Conservation (phyloP, 768 basidiomycete genomes). For the Xanthoconium purpureum region DNA sequence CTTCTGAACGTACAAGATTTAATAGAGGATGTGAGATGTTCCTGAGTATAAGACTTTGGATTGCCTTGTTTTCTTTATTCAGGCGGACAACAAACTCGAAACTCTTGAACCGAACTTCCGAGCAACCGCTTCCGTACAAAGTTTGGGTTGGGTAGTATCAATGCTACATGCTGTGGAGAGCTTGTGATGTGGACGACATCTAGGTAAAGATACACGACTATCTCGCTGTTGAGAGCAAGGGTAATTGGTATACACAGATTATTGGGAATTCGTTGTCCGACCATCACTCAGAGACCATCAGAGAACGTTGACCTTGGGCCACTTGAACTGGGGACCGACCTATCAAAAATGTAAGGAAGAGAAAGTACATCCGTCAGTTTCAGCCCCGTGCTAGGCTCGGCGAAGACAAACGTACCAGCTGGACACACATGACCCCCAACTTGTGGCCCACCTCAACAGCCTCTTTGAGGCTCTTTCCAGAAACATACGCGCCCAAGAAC, state of each 20-base stretch:
- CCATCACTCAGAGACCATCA: conserved; percentile 15
- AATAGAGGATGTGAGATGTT: no score
- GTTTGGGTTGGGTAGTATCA: not conserved
- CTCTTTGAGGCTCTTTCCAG: conserved; percentile 75
- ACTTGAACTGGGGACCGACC: conserved; percentile 57
- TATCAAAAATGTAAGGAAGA: conserved; percentile 12
- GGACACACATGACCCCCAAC: conserved; percentile 81
- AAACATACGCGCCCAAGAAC: conserved; percentile 81
- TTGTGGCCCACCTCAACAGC: conserved; percentile 83
- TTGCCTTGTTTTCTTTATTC: no score
- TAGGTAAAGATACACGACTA: conserved; percentile 23
- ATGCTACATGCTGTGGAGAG: conserved; percentile 39
- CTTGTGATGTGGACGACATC: conserved; percentile 22
- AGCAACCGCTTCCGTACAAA: not conserved
- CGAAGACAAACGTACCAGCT: conserved; percentile 49
- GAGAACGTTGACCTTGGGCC: conserved; percentile 53
- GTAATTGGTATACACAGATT: conserved; percentile 1
- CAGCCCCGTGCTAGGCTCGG: no score
- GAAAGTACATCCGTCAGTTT: not conserved
- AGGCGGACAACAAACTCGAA: no score
- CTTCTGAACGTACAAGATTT: no score
- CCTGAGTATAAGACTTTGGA: no score
- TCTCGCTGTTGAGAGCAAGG: conserved; percentile 40
- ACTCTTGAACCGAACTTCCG: no score
- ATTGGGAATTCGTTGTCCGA: not conserved